A percentile compares a stretch with the other conserved stretches of the same genome.
Conservation (phyloP, 2,329 filamentous ascomycete genomes). For the Colletotrichum sansevieriae region DNA sequence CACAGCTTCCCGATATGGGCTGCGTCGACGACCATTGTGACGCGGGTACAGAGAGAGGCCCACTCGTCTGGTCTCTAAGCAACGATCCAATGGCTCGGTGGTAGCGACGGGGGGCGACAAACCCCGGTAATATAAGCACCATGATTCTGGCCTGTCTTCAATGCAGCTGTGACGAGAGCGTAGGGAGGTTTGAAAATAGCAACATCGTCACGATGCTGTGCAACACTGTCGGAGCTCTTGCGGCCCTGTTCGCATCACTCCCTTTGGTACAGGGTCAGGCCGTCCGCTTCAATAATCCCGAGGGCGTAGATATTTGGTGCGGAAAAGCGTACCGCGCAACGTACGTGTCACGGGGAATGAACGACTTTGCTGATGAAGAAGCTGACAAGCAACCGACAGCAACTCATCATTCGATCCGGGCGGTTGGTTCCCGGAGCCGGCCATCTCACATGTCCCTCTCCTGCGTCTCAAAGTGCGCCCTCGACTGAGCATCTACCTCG, state of each 20-base stretch:
- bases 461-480: constrained; percentile 60
- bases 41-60: neutral
- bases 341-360: constrained; percentile 4
- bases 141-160: neutral
- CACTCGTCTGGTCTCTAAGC: neutral
- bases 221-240: neutral
- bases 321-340: constrained; percentile 35
- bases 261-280: constrained; percentile 11
- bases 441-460: constrained; percentile 49
- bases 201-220: constrained; percentile 3
- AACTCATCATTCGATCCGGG: constrained; percentile 60
- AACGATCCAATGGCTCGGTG: constrained; percentile 20
- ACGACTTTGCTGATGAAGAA: neutral
- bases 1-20: neutral
- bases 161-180: neutral
- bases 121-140: constrained; percentile 24
- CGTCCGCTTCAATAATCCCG: constrained; percentile 33
- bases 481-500: constrained; percentile 61
- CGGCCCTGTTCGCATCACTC: neutral
- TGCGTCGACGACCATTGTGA: neutral
- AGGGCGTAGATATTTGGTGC: constrained; percentile 39
- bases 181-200: neutral
- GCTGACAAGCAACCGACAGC: constrained; percentile 36
- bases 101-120: neutral
- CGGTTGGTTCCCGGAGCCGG: constrained; percentile 56